Evolutionary conservation across 805 yeast species (phyloP).

Genomic region (Ascoidea asiatica): DNA sequence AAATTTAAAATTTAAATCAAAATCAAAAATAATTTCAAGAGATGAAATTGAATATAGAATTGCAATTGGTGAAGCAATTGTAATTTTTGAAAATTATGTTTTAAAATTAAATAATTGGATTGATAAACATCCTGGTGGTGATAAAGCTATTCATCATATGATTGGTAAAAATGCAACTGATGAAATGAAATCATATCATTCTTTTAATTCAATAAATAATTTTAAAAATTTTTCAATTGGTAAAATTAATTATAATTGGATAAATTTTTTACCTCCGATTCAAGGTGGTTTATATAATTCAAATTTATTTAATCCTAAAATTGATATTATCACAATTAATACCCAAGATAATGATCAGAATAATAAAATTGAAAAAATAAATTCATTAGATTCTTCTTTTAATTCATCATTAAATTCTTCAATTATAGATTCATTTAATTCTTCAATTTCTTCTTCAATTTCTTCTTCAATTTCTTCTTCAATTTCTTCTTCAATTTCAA

Average conservation of each 20-base stretch:
- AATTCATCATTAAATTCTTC: neutral
- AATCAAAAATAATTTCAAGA: constrained; percentile 19
- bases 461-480: neutral
- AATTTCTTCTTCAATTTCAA: neutral
- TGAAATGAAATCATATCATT: constrained; percentile 78
- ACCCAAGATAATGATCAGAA: too few species aligned
- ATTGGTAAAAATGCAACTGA: constrained; percentile 85
- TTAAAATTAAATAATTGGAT: constrained; percentile 63
- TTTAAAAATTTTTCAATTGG: constrained; percentile 59
- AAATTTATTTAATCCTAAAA: too few species aligned
- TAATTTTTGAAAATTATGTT: constrained; percentile 48
- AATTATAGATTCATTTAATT: neutral
- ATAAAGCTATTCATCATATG: constrained; percentile 70
- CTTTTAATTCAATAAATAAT: constrained; percentile 35
- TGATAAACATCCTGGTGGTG: constrained; percentile 77
- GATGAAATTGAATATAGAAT: constrained; percentile 44
- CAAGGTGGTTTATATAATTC: constrained; percentile 55
- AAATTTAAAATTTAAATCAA: too few species aligned
- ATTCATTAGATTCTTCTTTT: neutral
- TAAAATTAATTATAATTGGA: constrained; percentile 44
- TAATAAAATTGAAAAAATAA: constrained; percentile 20
- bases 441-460: neutral
- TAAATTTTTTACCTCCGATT: constrained; percentile 72
- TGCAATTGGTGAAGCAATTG: constrained; percentile 54
- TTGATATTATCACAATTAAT: too few species aligned